phyloP scores from a whole-genome alignment of 768 basidiomycete species.

The Rhodocollybia butyracea region DNA sequence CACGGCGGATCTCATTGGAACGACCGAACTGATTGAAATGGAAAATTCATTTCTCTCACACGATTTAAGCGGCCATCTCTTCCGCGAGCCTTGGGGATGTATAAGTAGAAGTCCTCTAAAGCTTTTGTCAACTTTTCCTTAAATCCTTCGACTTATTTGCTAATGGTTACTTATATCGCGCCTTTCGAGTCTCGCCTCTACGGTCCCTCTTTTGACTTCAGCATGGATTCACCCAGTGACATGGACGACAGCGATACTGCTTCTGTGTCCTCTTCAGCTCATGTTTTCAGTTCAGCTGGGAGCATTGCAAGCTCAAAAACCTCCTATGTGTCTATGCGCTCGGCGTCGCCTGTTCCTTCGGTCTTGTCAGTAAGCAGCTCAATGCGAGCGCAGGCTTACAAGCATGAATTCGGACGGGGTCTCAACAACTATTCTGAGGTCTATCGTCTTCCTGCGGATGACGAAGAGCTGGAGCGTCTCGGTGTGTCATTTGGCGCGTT shows the following conservation, averaged over 20 bases:
- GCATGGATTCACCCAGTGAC: constrained; percentile 32
- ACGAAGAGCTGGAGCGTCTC: constrained; percentile 69
- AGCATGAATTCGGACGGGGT: constrained; percentile 63
- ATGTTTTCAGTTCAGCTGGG: constrained; percentile 29
- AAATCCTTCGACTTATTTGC: neutral
- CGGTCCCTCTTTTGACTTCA: neutral
- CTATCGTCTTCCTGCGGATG: constrained; percentile 75
- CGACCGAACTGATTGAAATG: no score
- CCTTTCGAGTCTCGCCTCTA: neutral
- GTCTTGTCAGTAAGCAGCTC: constrained; percentile 68
- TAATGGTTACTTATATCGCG: neutral
- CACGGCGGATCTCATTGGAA: no score
- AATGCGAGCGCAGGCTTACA: constrained; percentile 53
- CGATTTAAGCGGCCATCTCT: constrained; percentile 1
- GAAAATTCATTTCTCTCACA: constrained; percentile 4
- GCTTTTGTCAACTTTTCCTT: neutral
- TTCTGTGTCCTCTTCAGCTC: constrained; percentile 40
- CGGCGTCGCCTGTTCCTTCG: constrained; percentile 64
- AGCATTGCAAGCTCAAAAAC: constrained; percentile 49
- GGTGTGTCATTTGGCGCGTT: constrained; percentile 35
- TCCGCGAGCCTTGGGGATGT: constrained; percentile 1
- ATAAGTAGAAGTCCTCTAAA: constrained; percentile 6
- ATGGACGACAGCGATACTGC: constrained; percentile 41
- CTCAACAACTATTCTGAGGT: constrained; percentile 79
- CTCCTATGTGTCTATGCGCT: constrained; percentile 57